Evolutionary conservation across 192 early-diverging fungal species (phyloP).

Genomic region (Dissophora globulifera): DNA sequence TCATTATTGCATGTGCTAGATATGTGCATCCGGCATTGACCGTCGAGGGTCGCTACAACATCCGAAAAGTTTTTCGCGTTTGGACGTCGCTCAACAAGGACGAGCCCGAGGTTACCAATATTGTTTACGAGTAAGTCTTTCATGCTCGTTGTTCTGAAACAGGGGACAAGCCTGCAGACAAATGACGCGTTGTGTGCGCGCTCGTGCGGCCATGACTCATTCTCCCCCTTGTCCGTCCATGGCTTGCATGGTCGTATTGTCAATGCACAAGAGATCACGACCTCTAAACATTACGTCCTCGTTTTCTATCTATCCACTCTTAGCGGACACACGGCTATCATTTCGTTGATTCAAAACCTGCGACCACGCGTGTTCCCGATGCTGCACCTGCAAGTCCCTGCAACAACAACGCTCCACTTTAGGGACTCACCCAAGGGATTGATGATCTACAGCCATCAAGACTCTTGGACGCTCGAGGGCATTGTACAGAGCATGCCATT

Average conservation of each 20-base stretch:
- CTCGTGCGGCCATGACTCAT: too few relatives aligned
- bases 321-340: conserved; percentile 58
- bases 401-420: conserved; percentile 63
- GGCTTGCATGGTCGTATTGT: background rate
- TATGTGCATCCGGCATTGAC: conserved; percentile 62
- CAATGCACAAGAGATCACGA: background rate
- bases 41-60: conserved; percentile 59
- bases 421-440: conserved; percentile 56
- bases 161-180: too few relatives aligned
- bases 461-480: conserved; percentile 69
- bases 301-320: background rate
- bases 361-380: conserved; percentile 63
- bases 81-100: conserved; percentile 51
- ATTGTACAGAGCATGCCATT: conserved; percentile 65
- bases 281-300: background rate
- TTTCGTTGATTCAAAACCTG: conserved; percentile 63
- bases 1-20: conserved; percentile 15
- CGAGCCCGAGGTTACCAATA: conserved; percentile 42
- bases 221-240: too few relatives aligned
- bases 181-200: too few relatives aligned
- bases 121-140: conserved; percentile 54
- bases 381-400: conserved; percentile 59
- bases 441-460: conserved; percentile 66
- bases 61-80: conserved; percentile 59
- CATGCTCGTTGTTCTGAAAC: too few relatives aligned